Percentiles rank a stretch among this genome's conserved stretches.
Evolutionary conservation across 73 alveolate genomes (phyloP).

Genomic region (Durusdinium trenchii): DNA sequence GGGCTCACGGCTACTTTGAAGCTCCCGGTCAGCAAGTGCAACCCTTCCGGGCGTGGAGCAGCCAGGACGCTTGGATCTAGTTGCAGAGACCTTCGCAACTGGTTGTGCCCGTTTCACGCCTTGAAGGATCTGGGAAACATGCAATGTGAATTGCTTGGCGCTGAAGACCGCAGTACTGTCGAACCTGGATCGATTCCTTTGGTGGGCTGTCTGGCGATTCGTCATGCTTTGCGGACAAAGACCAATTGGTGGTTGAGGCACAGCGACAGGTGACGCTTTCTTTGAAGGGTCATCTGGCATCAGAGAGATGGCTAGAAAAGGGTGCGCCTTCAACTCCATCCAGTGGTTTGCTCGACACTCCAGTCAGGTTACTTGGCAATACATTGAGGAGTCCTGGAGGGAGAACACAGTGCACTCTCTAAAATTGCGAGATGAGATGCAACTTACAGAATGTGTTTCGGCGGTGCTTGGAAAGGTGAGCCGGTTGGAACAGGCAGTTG

Average conservation of each 20-base stretch:
- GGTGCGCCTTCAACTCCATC: background rate
- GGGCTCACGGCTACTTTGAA: background rate
- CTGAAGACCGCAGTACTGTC: background rate
- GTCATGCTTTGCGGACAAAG: background rate
- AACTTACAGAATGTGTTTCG: background rate
- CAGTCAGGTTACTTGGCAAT: background rate
- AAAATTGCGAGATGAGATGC: background rate
- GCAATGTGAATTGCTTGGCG: background rate
- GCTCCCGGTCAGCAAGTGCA: background rate
- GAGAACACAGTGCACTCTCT: background rate
- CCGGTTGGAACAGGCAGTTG: background rate
- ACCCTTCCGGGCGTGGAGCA: background rate
- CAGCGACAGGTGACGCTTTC: background rate
- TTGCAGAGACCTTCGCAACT: background rate
- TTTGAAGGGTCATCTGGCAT: background rate
- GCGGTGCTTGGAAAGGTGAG: background rate
- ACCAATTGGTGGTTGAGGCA: background rate
- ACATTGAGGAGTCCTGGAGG: background rate
- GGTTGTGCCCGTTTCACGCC: background rate
- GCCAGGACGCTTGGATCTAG: background rate
- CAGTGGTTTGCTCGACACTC: slow-evolving; percentile 3
- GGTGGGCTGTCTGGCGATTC: background rate
- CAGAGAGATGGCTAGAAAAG: background rate
- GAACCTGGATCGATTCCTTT: background rate
- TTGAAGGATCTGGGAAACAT: background rate